phyloP scores from a whole-genome alignment of 768 basidiomycete species.

The Russula ochroleuca region DNA sequence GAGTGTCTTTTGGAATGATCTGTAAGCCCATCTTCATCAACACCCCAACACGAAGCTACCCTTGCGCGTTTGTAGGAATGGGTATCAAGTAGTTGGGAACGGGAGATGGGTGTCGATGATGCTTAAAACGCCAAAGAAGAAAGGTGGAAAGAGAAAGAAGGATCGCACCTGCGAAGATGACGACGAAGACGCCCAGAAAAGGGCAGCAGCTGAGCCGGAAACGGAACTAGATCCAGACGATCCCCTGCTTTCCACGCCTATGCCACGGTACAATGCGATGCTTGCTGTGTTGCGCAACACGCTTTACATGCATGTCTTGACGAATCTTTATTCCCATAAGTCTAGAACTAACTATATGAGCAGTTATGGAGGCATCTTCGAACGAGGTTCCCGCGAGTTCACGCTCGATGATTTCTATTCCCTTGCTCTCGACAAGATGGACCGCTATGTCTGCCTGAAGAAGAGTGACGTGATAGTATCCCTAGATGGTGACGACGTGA shows the following conservation, averaged over 20 bases:
- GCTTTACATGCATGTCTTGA: constrained; percentile 65
- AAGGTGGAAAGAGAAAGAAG: constrained; percentile 39
- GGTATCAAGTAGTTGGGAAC: constrained; percentile 68
- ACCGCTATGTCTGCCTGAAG: constrained; percentile 70
- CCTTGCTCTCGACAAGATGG: constrained; percentile 80
- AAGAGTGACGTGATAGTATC: constrained; percentile 57
- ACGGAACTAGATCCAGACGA: constrained; percentile 56
- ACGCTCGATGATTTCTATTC: constrained; percentile 87
- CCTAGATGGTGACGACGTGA: constrained; percentile 57
- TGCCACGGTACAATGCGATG: constrained; percentile 85
- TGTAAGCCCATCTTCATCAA: constrained; percentile 44
- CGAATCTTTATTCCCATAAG: not conserved
- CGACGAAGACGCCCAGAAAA: constrained; percentile 26
- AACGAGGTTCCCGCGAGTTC: constrained; percentile 76
- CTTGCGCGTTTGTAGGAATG: constrained; percentile 47
- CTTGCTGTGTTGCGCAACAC: constrained; percentile 79
- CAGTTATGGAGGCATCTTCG: constrained; percentile 87
- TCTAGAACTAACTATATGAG: not conserved
- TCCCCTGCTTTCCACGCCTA: constrained; percentile 57
- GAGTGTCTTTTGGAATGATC: constrained; percentile 82
- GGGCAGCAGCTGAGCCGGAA: constrained; percentile 40
- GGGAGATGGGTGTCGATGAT: constrained; percentile 76
- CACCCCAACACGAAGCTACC: not conserved
- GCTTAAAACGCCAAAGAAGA: constrained; percentile 60
- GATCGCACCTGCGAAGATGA: constrained; percentile 27